Percentiles rank a stretch among this genome's conserved stretches.
Evolutionary conservation across 1,284 basidiomycete genomes (phyloP).

Genomic region (Sporisorium reilianum): DNA sequence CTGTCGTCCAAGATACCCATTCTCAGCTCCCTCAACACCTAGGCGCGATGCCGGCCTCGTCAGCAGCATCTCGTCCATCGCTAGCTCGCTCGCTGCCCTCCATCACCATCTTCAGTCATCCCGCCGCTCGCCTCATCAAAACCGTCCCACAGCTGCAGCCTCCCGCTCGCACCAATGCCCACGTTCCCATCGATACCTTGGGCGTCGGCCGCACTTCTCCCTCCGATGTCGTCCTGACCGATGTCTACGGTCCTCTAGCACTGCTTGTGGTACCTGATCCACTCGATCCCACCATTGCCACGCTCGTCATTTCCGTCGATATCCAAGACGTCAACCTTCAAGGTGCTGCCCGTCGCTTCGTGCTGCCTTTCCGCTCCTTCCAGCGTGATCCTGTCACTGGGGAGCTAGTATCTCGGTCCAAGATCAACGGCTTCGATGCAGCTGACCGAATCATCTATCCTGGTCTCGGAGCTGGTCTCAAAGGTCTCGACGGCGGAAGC

Average conservation of each 20-base stretch:
- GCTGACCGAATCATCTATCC: conserved; percentile 34
- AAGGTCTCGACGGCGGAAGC: conserved; percentile 51
- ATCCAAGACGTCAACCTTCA: conserved; percentile 24
- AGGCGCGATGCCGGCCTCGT: neutral
- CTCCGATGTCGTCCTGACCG: conserved; percentile 32
- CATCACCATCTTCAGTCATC: conserved; percentile 46
- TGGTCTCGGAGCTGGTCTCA: conserved; percentile 44
- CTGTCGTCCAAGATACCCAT: too few species aligned
- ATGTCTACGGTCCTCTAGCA: conserved; percentile 44
- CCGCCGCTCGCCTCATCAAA: conserved; percentile 50
- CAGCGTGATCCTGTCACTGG: conserved; percentile 27
- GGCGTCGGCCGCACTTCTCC: conserved; percentile 25
- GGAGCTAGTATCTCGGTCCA: conserved; percentile 16
- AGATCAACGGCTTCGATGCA: conserved; percentile 37
- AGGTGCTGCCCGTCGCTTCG: conserved; percentile 38
- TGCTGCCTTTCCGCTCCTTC: conserved; percentile 52
- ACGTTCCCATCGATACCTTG: conserved; percentile 34
- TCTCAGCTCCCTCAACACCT: neutral
- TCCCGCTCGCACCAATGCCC: conserved; percentile 35
- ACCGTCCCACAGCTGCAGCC: conserved; percentile 35
- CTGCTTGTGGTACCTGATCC: conserved; percentile 45
- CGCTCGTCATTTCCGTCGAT: conserved; percentile 43
- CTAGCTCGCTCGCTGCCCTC: conserved; percentile 24
- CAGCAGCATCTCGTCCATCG: neutral
- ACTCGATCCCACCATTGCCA: conserved; percentile 40